These are phyloP conservation scores for Boletus pseudo-olivaceus DNA, from an alignment of 768 basidiomycete species.

Conservation along the genomic window DNA sequence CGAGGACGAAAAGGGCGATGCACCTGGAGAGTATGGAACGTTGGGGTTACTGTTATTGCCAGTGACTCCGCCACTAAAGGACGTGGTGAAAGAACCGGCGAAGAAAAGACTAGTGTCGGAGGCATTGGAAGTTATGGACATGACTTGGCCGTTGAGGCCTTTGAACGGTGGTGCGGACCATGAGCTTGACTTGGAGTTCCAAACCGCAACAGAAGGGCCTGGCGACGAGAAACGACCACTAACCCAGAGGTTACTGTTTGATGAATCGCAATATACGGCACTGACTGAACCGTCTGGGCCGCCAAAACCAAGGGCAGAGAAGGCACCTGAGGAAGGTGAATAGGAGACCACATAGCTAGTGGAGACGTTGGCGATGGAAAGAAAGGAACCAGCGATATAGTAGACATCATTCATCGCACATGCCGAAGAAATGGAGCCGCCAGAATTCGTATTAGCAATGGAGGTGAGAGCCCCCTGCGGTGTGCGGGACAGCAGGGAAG, in stretches of 20 bases:
- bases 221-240: slow-evolving; percentile 75
- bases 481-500: slow-evolving; percentile 67
- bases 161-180: slow-evolving; percentile 83
- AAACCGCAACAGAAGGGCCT: slow-evolving; percentile 65
- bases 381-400: slow-evolving; percentile 84
- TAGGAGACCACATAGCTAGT: slow-evolving; percentile 79
- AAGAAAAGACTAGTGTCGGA: slow-evolving; percentile 78
- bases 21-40: slow-evolving; percentile 76
- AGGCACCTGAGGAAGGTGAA: slow-evolving; percentile 50
- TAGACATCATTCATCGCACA: slow-evolving; percentile 67
- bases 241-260: slow-evolving; percentile 67
- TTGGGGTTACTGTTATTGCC: slow-evolving; percentile 76
- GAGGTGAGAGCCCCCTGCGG: slow-evolving; percentile 62
- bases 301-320: slow-evolving; percentile 59
- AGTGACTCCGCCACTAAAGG: slow-evolving; percentile 54
- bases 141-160: slow-evolving; percentile 69
- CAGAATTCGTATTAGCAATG: slow-evolving; percentile 75
- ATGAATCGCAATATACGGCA: slow-evolving; percentile 72
- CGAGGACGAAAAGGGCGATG: slow-evolving; percentile 85
- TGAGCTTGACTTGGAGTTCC: slow-evolving; percentile 54
- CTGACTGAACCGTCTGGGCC: slow-evolving; percentile 76
- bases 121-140: slow-evolving; percentile 71
- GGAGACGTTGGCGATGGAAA: slow-evolving; percentile 56
- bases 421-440: slow-evolving; percentile 72
- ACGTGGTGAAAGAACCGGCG: slow-evolving; percentile 80